Conservation (phyloP, 177 flowering plant genomes). For the Tripterygium wilfordii region DNA sequence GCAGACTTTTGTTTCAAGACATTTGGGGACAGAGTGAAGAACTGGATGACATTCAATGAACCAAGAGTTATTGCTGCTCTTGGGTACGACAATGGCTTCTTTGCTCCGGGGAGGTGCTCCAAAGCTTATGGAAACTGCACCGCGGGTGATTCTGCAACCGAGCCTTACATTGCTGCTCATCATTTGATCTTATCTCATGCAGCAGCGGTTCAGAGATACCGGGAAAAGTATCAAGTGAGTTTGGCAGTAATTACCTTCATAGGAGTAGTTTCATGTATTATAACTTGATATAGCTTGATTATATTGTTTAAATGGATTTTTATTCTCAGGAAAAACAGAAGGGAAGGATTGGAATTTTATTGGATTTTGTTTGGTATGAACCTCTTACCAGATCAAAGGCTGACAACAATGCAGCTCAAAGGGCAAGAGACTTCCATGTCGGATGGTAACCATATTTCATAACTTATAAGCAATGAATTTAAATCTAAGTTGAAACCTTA, state of each 20-base stretch:
- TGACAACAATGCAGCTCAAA: slow-evolving; percentile 58
- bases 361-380: slow-evolving; percentile 74
- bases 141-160: slow-evolving; percentile 57
- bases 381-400: slow-evolving; percentile 52
- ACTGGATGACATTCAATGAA: slow-evolving; percentile 78
- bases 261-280: background rate
- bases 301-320: background rate
- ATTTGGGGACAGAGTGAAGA: slow-evolving; percentile 79
- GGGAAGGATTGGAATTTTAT: slow-evolving; percentile 56
- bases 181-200: slow-evolving; percentile 64
- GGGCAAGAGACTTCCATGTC: slow-evolving; percentile 70
- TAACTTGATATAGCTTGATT: background rate
- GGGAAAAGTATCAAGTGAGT: slow-evolving; percentile 49
- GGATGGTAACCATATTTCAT: slow-evolving; percentile 46
- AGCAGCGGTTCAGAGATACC: slow-evolving; percentile 58
- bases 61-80: slow-evolving; percentile 64
- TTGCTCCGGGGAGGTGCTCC: slow-evolving; percentile 69
- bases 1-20: slow-evolving; percentile 68
- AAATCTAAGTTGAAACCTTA: too few relatives aligned
- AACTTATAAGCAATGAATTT: too few relatives aligned
- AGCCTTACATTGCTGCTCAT: slow-evolving; percentile 69
- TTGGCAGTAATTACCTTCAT: too few relatives aligned
- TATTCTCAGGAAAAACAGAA: slow-evolving; percentile 41
- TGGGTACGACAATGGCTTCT: slow-evolving; percentile 52
- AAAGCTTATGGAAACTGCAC: slow-evolving; percentile 53